Conservation (phyloP, 2,329 filamentous ascomycete genomes). For the Fonsecaea erecta region DNA sequence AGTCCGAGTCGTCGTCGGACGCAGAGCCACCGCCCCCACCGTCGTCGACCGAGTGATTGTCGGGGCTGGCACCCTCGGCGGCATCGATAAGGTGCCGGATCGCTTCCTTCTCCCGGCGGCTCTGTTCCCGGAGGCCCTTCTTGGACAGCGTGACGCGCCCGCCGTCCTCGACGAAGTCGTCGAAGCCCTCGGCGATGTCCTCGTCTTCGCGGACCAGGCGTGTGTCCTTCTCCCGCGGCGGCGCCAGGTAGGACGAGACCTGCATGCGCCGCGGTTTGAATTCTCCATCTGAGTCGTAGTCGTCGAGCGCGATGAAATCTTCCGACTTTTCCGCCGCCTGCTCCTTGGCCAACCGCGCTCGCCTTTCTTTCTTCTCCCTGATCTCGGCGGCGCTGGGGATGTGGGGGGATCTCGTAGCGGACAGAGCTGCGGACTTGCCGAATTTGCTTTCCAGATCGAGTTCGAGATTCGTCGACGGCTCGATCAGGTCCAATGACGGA, state of each 20-base stretch:
- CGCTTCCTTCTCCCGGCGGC: conserved; percentile 59
- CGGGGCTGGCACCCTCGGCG: conserved; percentile 67
- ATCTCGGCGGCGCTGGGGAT: conserved; percentile 87
- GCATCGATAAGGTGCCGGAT: conserved; percentile 84
- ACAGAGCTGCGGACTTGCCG: conserved; percentile 46
- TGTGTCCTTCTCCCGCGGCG: conserved; percentile 68
- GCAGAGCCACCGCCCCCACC: conserved; percentile 6
- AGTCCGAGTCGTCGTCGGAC: conserved; percentile 65
- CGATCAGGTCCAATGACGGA: conserved; percentile 27
- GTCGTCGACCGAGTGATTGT: conserved; percentile 59
- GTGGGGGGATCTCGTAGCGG: conserved; percentile 43
- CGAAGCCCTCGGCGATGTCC: conserved; percentile 90
- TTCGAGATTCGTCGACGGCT: conserved; percentile 47
- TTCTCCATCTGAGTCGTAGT: conserved; percentile 38
- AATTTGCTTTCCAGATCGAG: conserved; percentile 56
- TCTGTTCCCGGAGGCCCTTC: conserved; percentile 57
- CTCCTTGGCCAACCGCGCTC: conserved; percentile 77
- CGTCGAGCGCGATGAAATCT: conserved; percentile 51
- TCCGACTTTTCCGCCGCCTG: conserved; percentile 43
- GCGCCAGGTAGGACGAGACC: conserved; percentile 35
- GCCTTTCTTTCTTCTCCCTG: conserved; percentile 84
- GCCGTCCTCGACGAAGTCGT: conserved; percentile 81
- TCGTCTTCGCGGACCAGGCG: conserved; percentile 85
- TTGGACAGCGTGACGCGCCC: conserved; percentile 77
- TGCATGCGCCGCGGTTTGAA: conserved; percentile 41